Conservation (phyloP, 1,284 basidiomycete species). For the Puccinia sorghi region DNA sequence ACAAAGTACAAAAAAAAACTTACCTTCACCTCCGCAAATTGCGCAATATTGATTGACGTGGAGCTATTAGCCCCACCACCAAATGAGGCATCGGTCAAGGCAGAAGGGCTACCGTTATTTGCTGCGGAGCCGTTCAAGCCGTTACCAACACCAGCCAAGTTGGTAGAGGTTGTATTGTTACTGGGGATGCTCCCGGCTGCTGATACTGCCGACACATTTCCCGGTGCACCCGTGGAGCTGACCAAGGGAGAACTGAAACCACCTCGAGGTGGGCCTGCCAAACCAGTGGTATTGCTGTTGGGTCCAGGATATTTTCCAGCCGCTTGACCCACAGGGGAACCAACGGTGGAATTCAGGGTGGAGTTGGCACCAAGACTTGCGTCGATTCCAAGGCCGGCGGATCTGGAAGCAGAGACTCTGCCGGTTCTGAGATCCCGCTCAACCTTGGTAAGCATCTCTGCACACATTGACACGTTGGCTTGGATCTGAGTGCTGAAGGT, state of each 20-base stretch:
- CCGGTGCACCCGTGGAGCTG: neutral
- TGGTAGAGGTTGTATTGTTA: neutral
- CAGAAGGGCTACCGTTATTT: neutral
- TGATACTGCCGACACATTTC: neutral
- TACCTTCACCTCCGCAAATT: slow-evolving; percentile 21
- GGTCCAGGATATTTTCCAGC: neutral
- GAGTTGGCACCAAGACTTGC: slow-evolving; percentile 6
- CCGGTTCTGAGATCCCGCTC: slow-evolving; percentile 4
- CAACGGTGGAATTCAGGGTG: slow-evolving; percentile 14
- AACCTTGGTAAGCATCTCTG: slow-evolving; percentile 29
- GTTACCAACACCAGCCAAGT: neutral
- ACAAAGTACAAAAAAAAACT: neutral
- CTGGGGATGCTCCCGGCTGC: neutral
- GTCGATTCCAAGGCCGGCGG: neutral
- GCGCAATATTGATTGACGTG: neutral
- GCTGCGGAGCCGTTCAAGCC: neutral
- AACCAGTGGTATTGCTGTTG: neutral
- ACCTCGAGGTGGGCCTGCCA: too few species aligned
- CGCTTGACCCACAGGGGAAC: too few species aligned
- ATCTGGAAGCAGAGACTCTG: neutral
- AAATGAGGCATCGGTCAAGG: neutral
- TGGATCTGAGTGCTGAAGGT: slow-evolving; percentile 28
- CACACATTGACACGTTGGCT: slow-evolving; percentile 26
- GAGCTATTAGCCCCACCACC: neutral
- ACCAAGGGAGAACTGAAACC: neutral